Percentiles rank a stretch among this genome's conserved stretches.
phyloP scores from a whole-genome alignment of 2,329 filamentous ascomycete species.

The Ophiostoma ips region DNA sequence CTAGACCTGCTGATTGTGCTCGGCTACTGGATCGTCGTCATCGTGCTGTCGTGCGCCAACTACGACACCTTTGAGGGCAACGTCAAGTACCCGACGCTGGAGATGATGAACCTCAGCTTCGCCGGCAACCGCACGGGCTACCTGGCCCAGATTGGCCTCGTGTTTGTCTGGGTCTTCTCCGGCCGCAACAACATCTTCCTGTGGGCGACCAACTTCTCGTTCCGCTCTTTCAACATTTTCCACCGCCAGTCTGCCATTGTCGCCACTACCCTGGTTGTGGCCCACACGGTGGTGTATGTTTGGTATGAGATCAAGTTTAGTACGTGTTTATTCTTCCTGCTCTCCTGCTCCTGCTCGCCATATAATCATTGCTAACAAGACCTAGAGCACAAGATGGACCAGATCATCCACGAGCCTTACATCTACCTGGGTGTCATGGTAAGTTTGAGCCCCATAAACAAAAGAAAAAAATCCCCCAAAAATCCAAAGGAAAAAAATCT shows the following conservation, averaged over 20 bases:
- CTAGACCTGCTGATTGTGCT: background rate
- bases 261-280: constrained; percentile 43
- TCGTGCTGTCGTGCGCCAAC: constrained; percentile 5
- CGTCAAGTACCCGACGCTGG: background rate
- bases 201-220: constrained; percentile 56
- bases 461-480: no score
- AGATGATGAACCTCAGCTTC: constrained; percentile 3
- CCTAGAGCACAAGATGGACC: background rate
- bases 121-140: constrained; percentile 14
- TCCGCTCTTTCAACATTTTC: constrained; percentile 51
- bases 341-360: no score
- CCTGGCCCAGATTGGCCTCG: constrained; percentile 11
- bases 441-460: no score
- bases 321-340: background rate
- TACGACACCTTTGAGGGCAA: constrained; percentile 4
- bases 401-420: background rate
- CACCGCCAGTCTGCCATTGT: constrained; percentile 53
- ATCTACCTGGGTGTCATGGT: constrained; percentile 2
- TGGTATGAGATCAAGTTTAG: background rate
- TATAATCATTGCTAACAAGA: background rate
- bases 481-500: no score
- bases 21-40: constrained; percentile 11
- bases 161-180: constrained; percentile 33
- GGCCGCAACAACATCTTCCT: constrained; percentile 53
- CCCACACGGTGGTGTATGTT: constrained; percentile 48